Evolutionary conservation across 202 grass and related monocot genomes (phyloP).

Genomic region (Cymbopogon flexuosus): DNA sequence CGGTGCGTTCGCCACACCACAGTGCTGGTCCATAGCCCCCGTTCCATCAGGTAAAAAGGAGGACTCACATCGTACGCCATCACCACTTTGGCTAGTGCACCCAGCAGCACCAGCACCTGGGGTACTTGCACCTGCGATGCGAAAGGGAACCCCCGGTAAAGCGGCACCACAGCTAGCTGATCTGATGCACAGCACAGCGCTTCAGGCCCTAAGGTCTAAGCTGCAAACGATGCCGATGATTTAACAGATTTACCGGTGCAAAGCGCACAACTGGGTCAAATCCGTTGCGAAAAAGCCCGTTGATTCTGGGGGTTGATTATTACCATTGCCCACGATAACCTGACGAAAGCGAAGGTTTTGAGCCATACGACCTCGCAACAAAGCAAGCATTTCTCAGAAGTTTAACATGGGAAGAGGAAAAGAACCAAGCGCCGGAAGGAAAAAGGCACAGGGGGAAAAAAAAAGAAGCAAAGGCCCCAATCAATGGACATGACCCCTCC

Average conservation of each 20-base stretch:
- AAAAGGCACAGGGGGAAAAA: background rate
- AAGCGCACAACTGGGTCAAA: background rate
- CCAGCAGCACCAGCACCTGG: conserved; percentile 28
- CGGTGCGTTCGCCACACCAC: background rate
- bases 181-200: background rate
- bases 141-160: conserved; percentile 18
- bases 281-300: background rate
- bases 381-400: background rate
- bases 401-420: background rate
- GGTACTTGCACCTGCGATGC: conserved; percentile 7
- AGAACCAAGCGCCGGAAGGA: conserved; percentile 9
- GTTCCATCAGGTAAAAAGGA: conserved; percentile 21
- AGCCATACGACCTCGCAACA: background rate
- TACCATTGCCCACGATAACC: background rate
- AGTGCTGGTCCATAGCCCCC: conserved; percentile 4
- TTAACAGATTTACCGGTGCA: conserved; percentile 21
- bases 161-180: background rate
- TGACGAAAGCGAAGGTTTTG: background rate
- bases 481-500: conserved; percentile 13
- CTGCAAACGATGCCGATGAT: conserved; percentile 18
- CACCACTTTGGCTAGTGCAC: conserved; percentile 35
- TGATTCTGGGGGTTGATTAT: background rate
- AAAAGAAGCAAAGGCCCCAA: conserved; percentile 13
- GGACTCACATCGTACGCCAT: conserved; percentile 31
- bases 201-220: too few species aligned